Percentiles rank a stretch among this genome's conserved stretches.
phyloP scores from a whole-genome alignment of 139 green algal species.

The Haematococcus lacustris region DNA sequence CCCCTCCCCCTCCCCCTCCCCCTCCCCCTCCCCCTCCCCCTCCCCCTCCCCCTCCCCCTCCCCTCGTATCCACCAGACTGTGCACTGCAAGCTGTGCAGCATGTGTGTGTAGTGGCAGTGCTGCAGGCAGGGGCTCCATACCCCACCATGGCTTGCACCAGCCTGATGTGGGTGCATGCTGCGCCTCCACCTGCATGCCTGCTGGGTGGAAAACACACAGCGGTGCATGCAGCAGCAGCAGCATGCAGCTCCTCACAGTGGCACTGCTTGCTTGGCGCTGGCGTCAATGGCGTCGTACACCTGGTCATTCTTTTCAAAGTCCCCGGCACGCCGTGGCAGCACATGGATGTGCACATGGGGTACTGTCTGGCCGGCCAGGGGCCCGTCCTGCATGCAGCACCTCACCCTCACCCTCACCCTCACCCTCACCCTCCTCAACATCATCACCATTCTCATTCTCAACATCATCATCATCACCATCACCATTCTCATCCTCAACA shows the following conservation, averaged over 20 bases:
- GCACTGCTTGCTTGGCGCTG: constrained; percentile 7
- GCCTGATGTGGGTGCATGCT: not conserved
- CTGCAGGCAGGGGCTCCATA: not conserved
- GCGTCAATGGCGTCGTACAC: constrained; percentile 47
- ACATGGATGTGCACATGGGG: constrained; percentile 95
- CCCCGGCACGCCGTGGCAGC: constrained; percentile 71
- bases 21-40: not conserved
- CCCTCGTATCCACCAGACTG: not conserved
- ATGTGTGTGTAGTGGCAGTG: not conserved
- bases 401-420: too few species aligned
- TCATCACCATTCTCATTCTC: not conserved
- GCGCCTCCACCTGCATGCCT: not conserved
- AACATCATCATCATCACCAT: not conserved
- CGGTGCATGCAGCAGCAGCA: not conserved
- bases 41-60: not conserved
- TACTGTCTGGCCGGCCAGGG: constrained; percentile 84
- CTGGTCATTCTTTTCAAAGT: constrained; percentile 92
- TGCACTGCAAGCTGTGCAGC: not conserved
- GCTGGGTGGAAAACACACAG: not conserved
- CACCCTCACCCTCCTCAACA: not conserved
- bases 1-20: not conserved
- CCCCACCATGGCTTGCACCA: not conserved
- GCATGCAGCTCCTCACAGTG: not conserved
- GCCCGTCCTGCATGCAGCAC: constrained; percentile 24
- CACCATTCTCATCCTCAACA: not conserved